These are phyloP conservation scores for Pyrus hybrid DNA, from an alignment of 331 rosid genomes.

Conservation along the genomic window DNA sequence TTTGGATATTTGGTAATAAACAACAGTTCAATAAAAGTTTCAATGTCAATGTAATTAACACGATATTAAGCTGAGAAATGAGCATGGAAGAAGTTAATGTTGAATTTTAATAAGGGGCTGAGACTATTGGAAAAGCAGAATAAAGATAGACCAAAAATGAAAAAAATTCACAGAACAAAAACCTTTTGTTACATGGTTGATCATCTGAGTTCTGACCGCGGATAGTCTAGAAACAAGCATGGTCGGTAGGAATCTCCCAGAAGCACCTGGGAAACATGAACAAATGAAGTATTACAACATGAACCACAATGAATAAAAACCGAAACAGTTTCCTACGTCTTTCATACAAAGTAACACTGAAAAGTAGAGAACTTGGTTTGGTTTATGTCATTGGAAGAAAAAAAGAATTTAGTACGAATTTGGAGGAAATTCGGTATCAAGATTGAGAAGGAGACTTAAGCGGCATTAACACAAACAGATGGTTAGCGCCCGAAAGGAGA, in stretches of 20 bases:
- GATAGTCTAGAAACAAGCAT: neutral
- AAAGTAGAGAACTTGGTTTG: neutral
- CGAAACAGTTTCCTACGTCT: neutral
- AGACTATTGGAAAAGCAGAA: neutral
- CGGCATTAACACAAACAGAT: neutral
- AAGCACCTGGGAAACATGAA: neutral
- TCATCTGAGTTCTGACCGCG: neutral
- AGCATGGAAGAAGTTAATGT: neutral
- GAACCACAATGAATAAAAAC: neutral
- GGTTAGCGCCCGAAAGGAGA: neutral
- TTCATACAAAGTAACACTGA: neutral
- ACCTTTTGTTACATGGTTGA: neutral
- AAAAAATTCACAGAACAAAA: neutral
- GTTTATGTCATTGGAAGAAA: neutral
- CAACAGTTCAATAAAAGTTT: neutral
- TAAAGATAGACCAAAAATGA: neutral
- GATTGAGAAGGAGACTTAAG: neutral
- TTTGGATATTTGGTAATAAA: neutral
- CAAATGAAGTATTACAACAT: neutral
- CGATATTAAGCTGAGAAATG: neutral
- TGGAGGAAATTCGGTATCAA: neutral
- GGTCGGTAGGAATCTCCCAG: neutral
- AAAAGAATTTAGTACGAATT: neutral
- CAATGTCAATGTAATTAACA: neutral
- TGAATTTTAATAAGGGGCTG: neutral